These are phyloP conservation scores for Tetraselmis chui DNA, from an alignment of 139 green algal species.

Conservation along the genomic window DNA sequence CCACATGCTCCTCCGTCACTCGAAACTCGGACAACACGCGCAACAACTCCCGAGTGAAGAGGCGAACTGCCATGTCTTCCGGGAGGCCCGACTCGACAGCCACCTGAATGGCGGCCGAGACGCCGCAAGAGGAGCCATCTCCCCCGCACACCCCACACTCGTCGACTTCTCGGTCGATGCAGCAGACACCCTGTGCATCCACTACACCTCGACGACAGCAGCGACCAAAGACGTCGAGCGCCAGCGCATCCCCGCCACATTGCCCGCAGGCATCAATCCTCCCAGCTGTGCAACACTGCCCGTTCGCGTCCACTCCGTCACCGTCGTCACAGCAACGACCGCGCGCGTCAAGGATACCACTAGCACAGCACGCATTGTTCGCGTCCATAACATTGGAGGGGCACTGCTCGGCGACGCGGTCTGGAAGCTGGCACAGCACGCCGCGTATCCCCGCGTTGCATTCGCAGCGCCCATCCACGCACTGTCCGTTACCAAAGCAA, in stretches of 20 bases:
- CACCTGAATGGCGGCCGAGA: background rate
- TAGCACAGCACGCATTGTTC: conserved; percentile 24
- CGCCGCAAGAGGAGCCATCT: conserved; percentile 24
- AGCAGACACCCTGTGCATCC: conserved; percentile 45
- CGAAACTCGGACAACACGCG: background rate
- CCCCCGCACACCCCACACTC: conserved; percentile 50
- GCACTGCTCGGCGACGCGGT: conserved; percentile 13
- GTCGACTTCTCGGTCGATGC: conserved; percentile 29
- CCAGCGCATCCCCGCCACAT: conserved; percentile 29
- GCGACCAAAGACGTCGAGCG: conserved; percentile 26
- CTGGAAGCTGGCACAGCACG: conserved; percentile 13
- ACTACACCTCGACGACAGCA: conserved; percentile 29
- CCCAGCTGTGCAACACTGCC: conserved; percentile 27
- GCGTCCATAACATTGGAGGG: conserved; percentile 18
- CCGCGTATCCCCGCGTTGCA: conserved; percentile 22
- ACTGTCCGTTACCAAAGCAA: conserved; percentile 28
- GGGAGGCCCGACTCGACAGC: background rate
- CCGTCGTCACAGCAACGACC: conserved; percentile 29
- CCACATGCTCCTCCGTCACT: background rate
- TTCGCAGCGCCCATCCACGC: conserved; percentile 14
- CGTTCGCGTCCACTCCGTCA: conserved; percentile 23
- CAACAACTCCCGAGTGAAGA: background rate
- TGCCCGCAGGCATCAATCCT: conserved; percentile 39
- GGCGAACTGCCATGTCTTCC: background rate
- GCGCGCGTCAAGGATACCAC: conserved; percentile 16